These are phyloP conservation scores for Paraphaeosphaeria minitans DNA, from an alignment of 2,329 filamentous ascomycete genomes.

Conservation along the genomic window DNA sequence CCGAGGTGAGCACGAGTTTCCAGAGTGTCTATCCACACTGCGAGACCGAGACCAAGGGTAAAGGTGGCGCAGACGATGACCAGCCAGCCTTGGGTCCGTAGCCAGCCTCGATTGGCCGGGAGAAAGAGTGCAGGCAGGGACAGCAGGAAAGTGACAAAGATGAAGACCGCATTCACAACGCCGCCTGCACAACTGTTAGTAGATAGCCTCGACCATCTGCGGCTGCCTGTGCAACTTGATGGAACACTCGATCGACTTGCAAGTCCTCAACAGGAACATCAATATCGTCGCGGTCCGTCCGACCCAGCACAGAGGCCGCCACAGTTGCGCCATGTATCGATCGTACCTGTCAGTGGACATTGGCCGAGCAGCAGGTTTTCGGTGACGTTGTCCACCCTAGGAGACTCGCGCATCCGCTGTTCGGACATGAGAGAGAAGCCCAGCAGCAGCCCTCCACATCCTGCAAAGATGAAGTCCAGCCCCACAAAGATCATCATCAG, in stretches of 20 bases:
- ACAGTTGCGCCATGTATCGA: slow-evolving; percentile 30
- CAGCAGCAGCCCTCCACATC: slow-evolving; percentile 57
- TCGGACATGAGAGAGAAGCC: slow-evolving; percentile 59
- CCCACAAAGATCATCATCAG: slow-evolving; percentile 58
- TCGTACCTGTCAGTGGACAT: slow-evolving; percentile 60
- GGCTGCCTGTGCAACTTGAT: slow-evolving; percentile 5
- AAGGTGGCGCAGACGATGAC: slow-evolving; percentile 69
- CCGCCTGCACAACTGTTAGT: slow-evolving; percentile 57
- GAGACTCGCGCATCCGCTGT: slow-evolving; percentile 47
- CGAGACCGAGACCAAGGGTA: slow-evolving; percentile 63
- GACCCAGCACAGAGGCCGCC: slow-evolving; percentile 21
- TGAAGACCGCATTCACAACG: slow-evolving; percentile 72
- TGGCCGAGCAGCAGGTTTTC: slow-evolving; percentile 57
- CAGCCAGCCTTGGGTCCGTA: slow-evolving; percentile 72
- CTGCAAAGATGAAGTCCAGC: slow-evolving; percentile 59
- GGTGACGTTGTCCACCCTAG: slow-evolving; percentile 57
- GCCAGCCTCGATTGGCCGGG: slow-evolving; percentile 67
- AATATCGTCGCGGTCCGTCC: not conserved
- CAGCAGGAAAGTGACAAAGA: slow-evolving; percentile 71
- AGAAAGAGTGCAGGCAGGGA: slow-evolving; percentile 75
- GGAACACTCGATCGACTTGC: not conserved
- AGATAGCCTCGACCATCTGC: slow-evolving; percentile 6
- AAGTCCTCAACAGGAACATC: not conserved
- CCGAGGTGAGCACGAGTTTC: slow-evolving; percentile 67
- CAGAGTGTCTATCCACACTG: slow-evolving; percentile 73